These are phyloP conservation scores for Mycena crocata DNA, from an alignment of 768 basidiomycete genomes.

Conservation along the genomic window DNA sequence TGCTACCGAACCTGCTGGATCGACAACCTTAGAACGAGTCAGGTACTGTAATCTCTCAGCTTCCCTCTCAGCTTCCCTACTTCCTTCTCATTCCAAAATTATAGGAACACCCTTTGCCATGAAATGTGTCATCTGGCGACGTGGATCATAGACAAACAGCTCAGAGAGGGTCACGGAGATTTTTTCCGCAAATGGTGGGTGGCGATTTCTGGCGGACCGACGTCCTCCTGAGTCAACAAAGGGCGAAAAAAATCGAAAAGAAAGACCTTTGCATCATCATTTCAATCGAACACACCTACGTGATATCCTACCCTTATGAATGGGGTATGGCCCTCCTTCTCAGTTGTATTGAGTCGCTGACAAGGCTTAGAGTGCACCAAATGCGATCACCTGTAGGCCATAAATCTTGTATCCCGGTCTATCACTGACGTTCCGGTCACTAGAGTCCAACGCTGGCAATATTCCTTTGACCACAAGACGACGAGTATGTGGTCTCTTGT, in stretches of 20 bases:
- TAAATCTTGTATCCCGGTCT: background rate
- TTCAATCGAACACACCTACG: slow-evolving; percentile 82
- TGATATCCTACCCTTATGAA: slow-evolving; percentile 76
- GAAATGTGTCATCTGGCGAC: slow-evolving; percentile 94
- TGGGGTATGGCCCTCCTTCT: slow-evolving; percentile 63
- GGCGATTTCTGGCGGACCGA: no score
- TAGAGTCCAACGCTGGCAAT: slow-evolving; percentile 9
- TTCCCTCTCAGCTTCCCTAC: no score
- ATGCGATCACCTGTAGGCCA: slow-evolving; percentile 70
- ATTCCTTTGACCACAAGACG: slow-evolving; percentile 11
- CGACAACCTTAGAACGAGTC: no score
- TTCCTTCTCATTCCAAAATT: slow-evolving; percentile 65
- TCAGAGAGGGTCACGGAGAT: slow-evolving; percentile 46
- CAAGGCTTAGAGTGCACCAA: slow-evolving; percentile 70
- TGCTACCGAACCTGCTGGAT: no score
- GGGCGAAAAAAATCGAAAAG: slow-evolving; percentile 80
- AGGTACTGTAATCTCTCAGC: no score
- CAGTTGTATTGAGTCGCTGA: no score
- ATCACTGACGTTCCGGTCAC: background rate
- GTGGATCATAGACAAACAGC: slow-evolving; percentile 81
- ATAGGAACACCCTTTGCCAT: slow-evolving; percentile 85
- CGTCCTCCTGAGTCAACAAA: slow-evolving; percentile 38
- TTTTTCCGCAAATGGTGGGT: slow-evolving; percentile 20
- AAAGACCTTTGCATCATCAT: slow-evolving; percentile 77
- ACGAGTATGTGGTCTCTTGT: background rate